Base-by-base conservation (phyloP, 2,329 filamentous ascomycete species). In the Ambrosiella cleistominuta region DNA sequence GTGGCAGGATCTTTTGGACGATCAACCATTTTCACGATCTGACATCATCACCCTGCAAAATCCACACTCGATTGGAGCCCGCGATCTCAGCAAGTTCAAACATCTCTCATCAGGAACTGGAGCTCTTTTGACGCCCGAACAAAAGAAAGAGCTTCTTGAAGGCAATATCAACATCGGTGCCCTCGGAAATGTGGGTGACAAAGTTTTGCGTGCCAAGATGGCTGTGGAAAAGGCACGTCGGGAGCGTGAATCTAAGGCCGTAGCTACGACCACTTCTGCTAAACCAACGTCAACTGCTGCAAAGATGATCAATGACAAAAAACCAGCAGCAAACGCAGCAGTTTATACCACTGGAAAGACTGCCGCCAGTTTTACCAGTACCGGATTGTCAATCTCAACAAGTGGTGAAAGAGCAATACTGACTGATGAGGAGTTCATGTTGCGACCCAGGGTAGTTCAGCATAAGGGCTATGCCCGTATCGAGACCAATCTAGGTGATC, bases 21-120 rank as follows among this genome's bases (percentile, higher is more conserved):
- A 98, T 64, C 78, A 82, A 62, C 85, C 89, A 60, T 98, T 98
- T 66, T 80, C 80, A 37, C 80, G 93, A 62, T 86, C 86, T 64
- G 93, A 98, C 69, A 91, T 98, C 61, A 95, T 98, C 66, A 96
- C 89, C 0, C 74, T 98, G 8, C 94, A 98, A 68, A 93, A 98
- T 68, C 93, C 93, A 9, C 90, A 95, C 67, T 95, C 95, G 68
- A 75, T 93, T 17, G 83, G 85, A 58, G 81, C 82, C 58, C 75
- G 91, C 63, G 86, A 97, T 68, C 75, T 96, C 62, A 89, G 83
- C 70, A 81, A 83, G 51, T 98, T 95, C 75, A 90, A 93, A 67
- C 90, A 89, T 65, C 70, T 98, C 57, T 81, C 89, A 65, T 88
- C 97, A 19, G 91, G 93, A 7, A 78, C 81, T 54, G 78, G 82